These are phyloP conservation scores for Condylostoma magnum DNA, from an alignment of 169 alveolate genomes.

Conservation along the genomic window DNA sequence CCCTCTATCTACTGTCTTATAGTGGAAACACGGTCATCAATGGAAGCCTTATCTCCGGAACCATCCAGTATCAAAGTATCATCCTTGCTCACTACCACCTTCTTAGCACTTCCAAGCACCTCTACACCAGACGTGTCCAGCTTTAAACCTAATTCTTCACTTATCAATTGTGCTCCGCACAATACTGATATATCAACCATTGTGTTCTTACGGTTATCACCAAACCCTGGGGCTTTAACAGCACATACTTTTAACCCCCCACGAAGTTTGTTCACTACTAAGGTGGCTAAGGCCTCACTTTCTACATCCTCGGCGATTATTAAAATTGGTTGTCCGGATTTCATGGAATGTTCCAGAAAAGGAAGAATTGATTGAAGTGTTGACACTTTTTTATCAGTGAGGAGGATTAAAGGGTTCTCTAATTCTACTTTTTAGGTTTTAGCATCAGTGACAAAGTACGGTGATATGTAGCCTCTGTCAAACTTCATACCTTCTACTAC, in stretches of 20 bases:
- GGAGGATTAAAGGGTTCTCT: conserved; percentile 94
- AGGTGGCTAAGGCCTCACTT: conserved; percentile 98
- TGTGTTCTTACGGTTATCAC: conserved; percentile 96
- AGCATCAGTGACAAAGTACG: conserved; percentile 96
- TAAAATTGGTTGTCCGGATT: conserved; percentile 91
- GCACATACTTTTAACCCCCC: conserved; percentile 98
- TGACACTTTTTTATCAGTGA: conserved; percentile 95
- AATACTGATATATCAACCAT: conserved; percentile 95
- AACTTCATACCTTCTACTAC: conserved; percentile 98
- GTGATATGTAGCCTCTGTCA: conserved; percentile 98
- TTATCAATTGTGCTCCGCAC: conserved; percentile 94
- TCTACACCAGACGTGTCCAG: conserved; percentile 52
- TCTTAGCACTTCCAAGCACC: conserved; percentile 93
- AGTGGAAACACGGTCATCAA: conserved; percentile 90
- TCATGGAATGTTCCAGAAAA: conserved; percentile 94
- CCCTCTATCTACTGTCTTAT: conserved; percentile 88
- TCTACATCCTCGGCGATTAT: conserved; percentile 99
- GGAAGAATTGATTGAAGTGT: conserved; percentile 93
- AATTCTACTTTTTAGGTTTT: conserved; percentile 95
- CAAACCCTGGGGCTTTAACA: conserved; percentile 97
- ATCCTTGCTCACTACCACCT: conserved; percentile 96
- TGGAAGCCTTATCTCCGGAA: conserved; percentile 88
- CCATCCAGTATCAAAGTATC: conserved; percentile 98
- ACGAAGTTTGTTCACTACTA: conserved; percentile 96
- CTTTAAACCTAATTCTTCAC: conserved; percentile 89